These are phyloP conservation scores for Flaveria robusta DNA, from an alignment of 129 eudicot genomes.

Conservation along the genomic window DNA sequence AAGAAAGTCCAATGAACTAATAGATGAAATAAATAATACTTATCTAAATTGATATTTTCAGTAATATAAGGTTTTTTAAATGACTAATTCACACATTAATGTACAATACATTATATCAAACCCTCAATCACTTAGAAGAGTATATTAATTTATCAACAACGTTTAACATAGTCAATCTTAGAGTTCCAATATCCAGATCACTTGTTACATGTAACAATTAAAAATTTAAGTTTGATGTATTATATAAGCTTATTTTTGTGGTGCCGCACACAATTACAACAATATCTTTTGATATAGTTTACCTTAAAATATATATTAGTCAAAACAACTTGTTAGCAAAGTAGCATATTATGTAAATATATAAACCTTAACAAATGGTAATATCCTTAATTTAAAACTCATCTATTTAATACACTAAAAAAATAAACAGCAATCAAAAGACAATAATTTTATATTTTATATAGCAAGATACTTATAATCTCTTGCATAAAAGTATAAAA, in stretches of 20 bases:
- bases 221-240: too few relatives aligned
- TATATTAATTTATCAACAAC: too few relatives aligned
- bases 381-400: neutral
- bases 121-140: too few relatives aligned
- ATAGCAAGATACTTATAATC: neutral
- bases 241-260: too few relatives aligned
- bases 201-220: too few relatives aligned
- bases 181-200: too few relatives aligned
- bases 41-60: too few relatives aligned
- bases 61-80: too few relatives aligned
- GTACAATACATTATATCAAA: too few relatives aligned
- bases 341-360: neutral
- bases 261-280: neutral
- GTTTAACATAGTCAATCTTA: too few relatives aligned
- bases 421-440: neutral
- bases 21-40: neutral
- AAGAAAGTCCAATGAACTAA: slow-evolving; percentile 3
- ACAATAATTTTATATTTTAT: neutral
- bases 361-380: neutral
- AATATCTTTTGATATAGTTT: neutral
- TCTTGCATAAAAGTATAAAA: neutral
- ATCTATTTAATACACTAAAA: neutral
- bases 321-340: neutral
- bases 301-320: neutral
- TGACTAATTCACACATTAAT: too few relatives aligned